Evolutionary conservation across 2,329 filamentous ascomycete genomes (phyloP).

Genomic region (Aspergillus vadensis): DNA sequence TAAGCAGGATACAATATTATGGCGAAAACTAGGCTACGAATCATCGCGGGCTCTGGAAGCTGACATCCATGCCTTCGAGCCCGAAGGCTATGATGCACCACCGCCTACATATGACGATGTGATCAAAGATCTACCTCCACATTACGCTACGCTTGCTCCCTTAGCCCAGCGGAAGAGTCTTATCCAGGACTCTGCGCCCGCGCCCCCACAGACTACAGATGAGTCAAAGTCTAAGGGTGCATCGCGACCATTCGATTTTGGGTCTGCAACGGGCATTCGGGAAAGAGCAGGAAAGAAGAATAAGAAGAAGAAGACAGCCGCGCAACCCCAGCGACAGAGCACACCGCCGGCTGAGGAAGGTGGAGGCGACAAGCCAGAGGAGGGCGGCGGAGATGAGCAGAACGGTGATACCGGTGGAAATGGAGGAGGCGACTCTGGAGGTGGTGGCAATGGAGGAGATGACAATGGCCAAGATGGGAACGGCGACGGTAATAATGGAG

Average conservation of each 20-base stretch:
- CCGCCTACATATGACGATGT: slow-evolving; percentile 39
- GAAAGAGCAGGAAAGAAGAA: slow-evolving; percentile 39
- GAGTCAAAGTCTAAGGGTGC: slow-evolving; percentile 12
- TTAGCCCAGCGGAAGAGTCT: slow-evolving; percentile 29
- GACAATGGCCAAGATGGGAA: slow-evolving; percentile 37
- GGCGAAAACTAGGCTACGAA: slow-evolving; percentile 6
- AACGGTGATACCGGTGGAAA: slow-evolving; percentile 36
- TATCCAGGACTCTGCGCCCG: slow-evolving; percentile 12
- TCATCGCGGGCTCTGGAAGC: slow-evolving; percentile 13
- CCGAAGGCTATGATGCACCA: slow-evolving; percentile 24
- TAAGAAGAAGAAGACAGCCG: slow-evolving; percentile 28
- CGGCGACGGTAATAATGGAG: slow-evolving; percentile 36
- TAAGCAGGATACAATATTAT: slow-evolving; percentile 3
- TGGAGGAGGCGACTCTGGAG: slow-evolving; percentile 42
- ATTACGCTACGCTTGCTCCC: slow-evolving; percentile 32
- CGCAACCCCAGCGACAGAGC: slow-evolving; percentile 19
- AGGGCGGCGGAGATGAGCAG: slow-evolving; percentile 14
- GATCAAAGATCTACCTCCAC: slow-evolving; percentile 36
- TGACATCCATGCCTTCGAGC: slow-evolving; percentile 16
- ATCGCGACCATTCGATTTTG: slow-evolving; percentile 28
- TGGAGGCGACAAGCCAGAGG: slow-evolving; percentile 20
- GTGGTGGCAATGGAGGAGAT: slow-evolving; percentile 36
- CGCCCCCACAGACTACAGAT: slow-evolving; percentile 6
- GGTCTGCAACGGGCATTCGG: slow-evolving; percentile 27
- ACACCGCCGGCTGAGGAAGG: slow-evolving; percentile 24